A percentile compares a stretch with the other conserved stretches of the same genome.
These are phyloP conservation scores for Pseudopithomyces chartarum DNA, from an alignment of 2,329 filamentous ascomycete species.

Conservation along the genomic window DNA sequence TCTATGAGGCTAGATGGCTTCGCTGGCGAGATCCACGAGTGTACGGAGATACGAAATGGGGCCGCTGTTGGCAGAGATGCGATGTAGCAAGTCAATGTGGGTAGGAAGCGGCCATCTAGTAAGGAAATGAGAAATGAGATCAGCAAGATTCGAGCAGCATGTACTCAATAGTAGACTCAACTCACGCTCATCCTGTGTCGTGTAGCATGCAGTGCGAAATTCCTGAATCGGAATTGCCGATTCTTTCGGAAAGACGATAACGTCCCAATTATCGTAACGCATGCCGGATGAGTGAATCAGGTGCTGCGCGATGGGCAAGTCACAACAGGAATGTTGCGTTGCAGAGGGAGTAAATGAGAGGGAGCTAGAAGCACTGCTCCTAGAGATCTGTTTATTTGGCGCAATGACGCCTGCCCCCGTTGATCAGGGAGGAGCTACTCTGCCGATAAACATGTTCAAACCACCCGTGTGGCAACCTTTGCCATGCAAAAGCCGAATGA, in stretches of 20 bases:
- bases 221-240: slow-evolving; percentile 76
- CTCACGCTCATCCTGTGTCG: slow-evolving; percentile 56
- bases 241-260: slow-evolving; percentile 74
- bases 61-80: slow-evolving; percentile 28
- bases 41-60: slow-evolving; percentile 42
- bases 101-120: slow-evolving; percentile 35
- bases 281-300: slow-evolving; percentile 55
- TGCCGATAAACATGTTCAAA: neutral
- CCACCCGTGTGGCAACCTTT: neutral
- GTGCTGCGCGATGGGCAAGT: slow-evolving; percentile 23
- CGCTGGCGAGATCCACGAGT: slow-evolving; percentile 35
- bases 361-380: slow-evolving; percentile 1
- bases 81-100: slow-evolving; percentile 39
- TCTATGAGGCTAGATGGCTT: slow-evolving; percentile 36
- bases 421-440: neutral
- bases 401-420: neutral
- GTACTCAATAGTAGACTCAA: neutral
- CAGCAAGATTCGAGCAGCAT: neutral
- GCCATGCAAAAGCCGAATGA: neutral
- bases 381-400: slow-evolving; percentile 1
- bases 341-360: neutral
- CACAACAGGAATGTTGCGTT: slow-evolving; percentile 15
- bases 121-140: slow-evolving; percentile 3
- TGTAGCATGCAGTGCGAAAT: slow-evolving; percentile 79
- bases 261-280: slow-evolving; percentile 87